Percentiles rank a stretch among this genome's conserved stretches.
Evolutionary conservation across 352 stramenopile species (phyloP).

Genomic region (Phytophthora sp.): DNA sequence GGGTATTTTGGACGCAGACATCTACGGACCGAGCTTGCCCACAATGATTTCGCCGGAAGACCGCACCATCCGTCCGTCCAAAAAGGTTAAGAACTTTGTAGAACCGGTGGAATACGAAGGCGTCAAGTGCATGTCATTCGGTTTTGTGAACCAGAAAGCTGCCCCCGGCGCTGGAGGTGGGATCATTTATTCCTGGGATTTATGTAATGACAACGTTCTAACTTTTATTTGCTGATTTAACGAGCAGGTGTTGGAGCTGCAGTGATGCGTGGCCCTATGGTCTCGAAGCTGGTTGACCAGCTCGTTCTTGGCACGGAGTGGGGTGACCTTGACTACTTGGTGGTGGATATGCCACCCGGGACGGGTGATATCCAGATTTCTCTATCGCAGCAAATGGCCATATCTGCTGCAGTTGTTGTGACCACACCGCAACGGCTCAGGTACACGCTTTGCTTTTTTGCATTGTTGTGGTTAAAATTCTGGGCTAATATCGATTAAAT

Average conservation of each 20-base stretch:
- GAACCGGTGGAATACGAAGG: conserved; percentile 87
- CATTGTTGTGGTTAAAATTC: not conserved
- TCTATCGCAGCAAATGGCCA: conserved; percentile 96
- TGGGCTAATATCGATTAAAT: conserved; percentile 6
- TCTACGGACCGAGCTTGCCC: conserved; percentile 98
- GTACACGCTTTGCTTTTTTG: conserved; percentile 15
- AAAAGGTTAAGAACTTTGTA: conserved; percentile 75
- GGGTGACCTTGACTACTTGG: conserved; percentile 99
- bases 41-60: conserved; percentile 93
- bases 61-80: conserved; percentile 70
- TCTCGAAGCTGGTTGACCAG: conserved; percentile 97
- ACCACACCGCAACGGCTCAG: conserved; percentile 98
- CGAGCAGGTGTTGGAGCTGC: conserved; percentile 77
- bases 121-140: conserved; percentile 94
- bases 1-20: conserved; percentile 98
- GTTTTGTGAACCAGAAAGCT: conserved; percentile 90
- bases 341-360: conserved; percentile 99
- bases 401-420: conserved; percentile 98
- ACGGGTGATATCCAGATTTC: conserved; percentile 99
- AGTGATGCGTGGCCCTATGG: conserved; percentile 98
- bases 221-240: conserved; percentile 3
- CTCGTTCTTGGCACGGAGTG: conserved; percentile 96
- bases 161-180: conserved; percentile 74
- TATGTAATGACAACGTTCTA: not conserved
- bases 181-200: not conserved